Conservation (phyloP, 1,139 yeast genomes). For the Nadsonia starkeyi-henricii region DNA sequence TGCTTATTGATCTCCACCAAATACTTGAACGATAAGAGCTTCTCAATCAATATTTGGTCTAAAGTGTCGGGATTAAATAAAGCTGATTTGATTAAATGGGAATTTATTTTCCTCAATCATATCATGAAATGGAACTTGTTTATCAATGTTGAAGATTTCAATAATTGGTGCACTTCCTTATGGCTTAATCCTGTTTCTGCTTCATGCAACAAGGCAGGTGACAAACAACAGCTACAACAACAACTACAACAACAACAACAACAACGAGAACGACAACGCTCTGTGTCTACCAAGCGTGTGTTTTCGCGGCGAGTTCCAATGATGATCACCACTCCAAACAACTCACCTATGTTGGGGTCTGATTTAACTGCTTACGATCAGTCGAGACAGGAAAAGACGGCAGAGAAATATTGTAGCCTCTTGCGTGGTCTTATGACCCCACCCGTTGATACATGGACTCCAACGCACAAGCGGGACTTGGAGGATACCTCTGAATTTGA, state of each 20-base stretch:
- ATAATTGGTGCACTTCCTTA: background rate
- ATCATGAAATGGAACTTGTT: background rate
- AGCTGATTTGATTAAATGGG: constrained; percentile 38
- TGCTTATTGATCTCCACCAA: constrained; percentile 58
- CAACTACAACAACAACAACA: no score
- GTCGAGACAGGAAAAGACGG: no score
- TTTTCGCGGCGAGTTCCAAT: background rate
- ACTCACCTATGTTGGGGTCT: background rate
- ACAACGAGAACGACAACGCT: no score
- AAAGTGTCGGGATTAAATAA: constrained; percentile 50
- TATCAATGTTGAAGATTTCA: background rate
- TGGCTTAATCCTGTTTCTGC: background rate
- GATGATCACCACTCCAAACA: background rate
- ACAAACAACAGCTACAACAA: no score
- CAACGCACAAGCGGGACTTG: no score
- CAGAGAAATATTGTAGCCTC: no score
- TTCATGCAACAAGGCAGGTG: no score
- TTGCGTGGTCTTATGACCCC: no score
- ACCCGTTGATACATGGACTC: no score
- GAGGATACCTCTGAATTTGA: no score
- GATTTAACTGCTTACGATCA: no score
- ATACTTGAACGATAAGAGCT: constrained; percentile 60
- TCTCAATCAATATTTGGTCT: constrained; percentile 60
- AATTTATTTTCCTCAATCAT: constrained; percentile 35
- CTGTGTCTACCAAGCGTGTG: no score